These are phyloP conservation scores for Monosporascus ibericus DNA, from an alignment of 2,329 filamentous ascomycete species.

Conservation along the genomic window DNA sequence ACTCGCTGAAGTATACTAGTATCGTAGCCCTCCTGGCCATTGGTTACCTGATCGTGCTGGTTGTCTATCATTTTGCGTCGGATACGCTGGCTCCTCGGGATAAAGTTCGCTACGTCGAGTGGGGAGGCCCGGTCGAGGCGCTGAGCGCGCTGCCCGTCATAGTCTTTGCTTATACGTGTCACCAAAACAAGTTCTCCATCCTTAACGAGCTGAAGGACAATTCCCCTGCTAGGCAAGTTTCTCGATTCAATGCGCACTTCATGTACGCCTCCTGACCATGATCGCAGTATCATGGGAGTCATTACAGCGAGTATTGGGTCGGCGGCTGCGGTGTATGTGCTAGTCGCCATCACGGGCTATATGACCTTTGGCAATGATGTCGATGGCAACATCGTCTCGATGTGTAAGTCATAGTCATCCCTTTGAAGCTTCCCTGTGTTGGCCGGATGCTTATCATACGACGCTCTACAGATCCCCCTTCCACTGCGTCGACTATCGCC, in stretches of 20 bases:
- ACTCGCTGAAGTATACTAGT: slow-evolving; percentile 96
- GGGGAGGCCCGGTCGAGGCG: slow-evolving; percentile 71
- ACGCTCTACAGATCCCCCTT: slow-evolving; percentile 52
- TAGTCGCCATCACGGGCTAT: slow-evolving; percentile 93
- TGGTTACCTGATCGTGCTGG: slow-evolving; percentile 85
- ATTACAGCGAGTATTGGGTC: slow-evolving; percentile 80
- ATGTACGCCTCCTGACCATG: slow-evolving; percentile 6
- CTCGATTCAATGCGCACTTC: neutral
- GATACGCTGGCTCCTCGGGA: slow-evolving; percentile 71
- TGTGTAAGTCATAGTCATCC: slow-evolving; percentile 57
- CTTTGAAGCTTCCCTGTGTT: neutral
- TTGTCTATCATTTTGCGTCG: slow-evolving; percentile 84
- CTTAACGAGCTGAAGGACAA: slow-evolving; percentile 90
- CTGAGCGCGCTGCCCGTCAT: slow-evolving; percentile 89
- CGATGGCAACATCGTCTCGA: slow-evolving; percentile 85
- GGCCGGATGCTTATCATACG: slow-evolving; percentile 7
- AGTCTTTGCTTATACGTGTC: slow-evolving; percentile 98
- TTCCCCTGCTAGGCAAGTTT: slow-evolving; percentile 50
- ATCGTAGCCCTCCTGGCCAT: slow-evolving; percentile 88
- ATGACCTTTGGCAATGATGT: slow-evolving; percentile 90
- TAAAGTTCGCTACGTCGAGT: slow-evolving; percentile 68
- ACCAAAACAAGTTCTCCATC: slow-evolving; percentile 99
- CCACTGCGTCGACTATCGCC: slow-evolving; percentile 80
- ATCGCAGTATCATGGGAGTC: slow-evolving; percentile 67
- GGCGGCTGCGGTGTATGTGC: slow-evolving; percentile 78